A percentile compares a stretch with the other conserved stretches of the same genome.
These are phyloP conservation scores for Bacidia rubella DNA, from an alignment of 495 filamentous ascomycete species.

Conservation along the genomic window DNA sequence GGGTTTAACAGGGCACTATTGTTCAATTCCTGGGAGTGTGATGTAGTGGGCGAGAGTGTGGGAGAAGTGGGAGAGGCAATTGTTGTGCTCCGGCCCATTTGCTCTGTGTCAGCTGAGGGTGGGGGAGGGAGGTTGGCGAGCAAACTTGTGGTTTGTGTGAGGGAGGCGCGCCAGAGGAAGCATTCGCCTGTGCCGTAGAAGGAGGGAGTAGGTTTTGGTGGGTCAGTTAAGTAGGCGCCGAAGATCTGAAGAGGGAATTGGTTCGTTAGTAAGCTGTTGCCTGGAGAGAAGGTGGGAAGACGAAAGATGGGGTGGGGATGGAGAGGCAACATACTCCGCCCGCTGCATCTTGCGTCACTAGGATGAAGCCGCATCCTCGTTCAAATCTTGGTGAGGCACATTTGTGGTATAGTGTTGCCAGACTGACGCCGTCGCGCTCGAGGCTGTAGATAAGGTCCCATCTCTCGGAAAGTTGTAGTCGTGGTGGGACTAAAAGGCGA, in stretches of 20 bases:
- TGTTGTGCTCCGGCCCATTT: slow-evolving; percentile 61
- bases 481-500: slow-evolving; percentile 69
- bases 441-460: slow-evolving; percentile 83
- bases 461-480: slow-evolving; percentile 72
- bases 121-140: slow-evolving; percentile 45
- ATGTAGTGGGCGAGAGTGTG: slow-evolving; percentile 16
- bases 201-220: slow-evolving; percentile 61
- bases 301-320: slow-evolving; percentile 9
- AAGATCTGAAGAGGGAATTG: slow-evolving; percentile 53
- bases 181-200: slow-evolving; percentile 96
- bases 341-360: slow-evolving; percentile 65
- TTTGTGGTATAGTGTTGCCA: slow-evolving; percentile 75
- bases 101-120: slow-evolving; percentile 58
- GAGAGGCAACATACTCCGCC: slow-evolving; percentile 53
- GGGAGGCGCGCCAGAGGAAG: slow-evolving; percentile 84
- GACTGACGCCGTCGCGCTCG: slow-evolving; percentile 81
- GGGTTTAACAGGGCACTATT: slow-evolving; percentile 1
- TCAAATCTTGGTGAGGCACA: slow-evolving; percentile 49
- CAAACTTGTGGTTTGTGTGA: slow-evolving; percentile 31
- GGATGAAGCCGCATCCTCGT: slow-evolving; percentile 63
- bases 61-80: slow-evolving; percentile 25
- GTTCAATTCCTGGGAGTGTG: not conserved
- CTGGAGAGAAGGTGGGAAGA: not conserved
- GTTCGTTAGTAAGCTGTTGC: not conserved
- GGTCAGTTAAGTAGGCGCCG: slow-evolving; percentile 86